Evolutionary conservation across 441 rosid species (phyloP), one percentile per base, ranked within the genome.

Genomic region (Gossypium aridum): DNA sequence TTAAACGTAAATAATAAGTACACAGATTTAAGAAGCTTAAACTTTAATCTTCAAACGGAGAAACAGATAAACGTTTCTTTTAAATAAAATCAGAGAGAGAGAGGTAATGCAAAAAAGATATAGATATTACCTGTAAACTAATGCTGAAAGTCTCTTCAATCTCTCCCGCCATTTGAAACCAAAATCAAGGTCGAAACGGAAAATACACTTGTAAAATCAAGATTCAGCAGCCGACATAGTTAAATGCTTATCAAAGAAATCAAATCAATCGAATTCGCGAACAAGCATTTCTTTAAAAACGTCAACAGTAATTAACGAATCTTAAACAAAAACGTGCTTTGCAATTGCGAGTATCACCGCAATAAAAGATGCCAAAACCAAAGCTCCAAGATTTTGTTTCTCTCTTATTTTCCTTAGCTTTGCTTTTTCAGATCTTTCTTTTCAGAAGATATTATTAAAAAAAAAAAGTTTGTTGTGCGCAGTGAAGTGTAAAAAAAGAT

Each of bases 121-220:
- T 49, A 22, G 8, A 34, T 34, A 6, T 10, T 79, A 90, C 97
- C 92, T 82, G 90, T 75, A 89, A 86, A 69, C 83, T 72, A 77
- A 87, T 69, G 79, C 79, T 75, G 74, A 79, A 79, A 19, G 92
- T 84, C 10, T 91, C 91, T 81, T 88, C 89, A 75, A 86, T 77
- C 75, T 91, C 90, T 66, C 88, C 89, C 63, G 92, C 87, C 97
- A 90, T 91, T 73, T 72, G 53, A 71, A 19, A 49, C 49, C 78
- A 57, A 66, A 67, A 76, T 74, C 75, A 75, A 74, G 54, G 53
- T 16, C 62, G 57, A 43, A 64, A 9, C 60, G 78, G 23, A 51
- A 9, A 51, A 76, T 64, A 53, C 20, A 16, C 60, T 55, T 14
- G 14, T 25, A 23, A 49, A 51, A 68, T 49, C 23, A 68, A 68